These are phyloP conservation scores for Silene latifolia DNA, from an alignment of 148 eudicot genomes.

Conservation along the genomic window DNA sequence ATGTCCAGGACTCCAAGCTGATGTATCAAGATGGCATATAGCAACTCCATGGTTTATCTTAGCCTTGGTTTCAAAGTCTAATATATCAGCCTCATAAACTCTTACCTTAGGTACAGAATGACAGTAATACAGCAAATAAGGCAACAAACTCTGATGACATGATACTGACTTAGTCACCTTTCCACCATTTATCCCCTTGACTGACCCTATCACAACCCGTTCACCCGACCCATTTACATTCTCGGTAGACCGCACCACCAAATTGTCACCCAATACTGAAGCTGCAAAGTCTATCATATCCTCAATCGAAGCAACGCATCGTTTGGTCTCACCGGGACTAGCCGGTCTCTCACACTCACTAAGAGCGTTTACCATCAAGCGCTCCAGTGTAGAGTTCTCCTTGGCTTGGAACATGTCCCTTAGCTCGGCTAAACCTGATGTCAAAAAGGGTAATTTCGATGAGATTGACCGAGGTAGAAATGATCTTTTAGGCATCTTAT, in stretches of 20 bases:
- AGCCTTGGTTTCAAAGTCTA: constrained; percentile 43
- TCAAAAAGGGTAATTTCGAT: constrained; percentile 65
- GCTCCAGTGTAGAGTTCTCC: constrained; percentile 42
- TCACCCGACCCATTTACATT: constrained; percentile 55
- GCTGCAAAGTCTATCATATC: constrained; percentile 85
- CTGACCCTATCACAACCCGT: constrained; percentile 58
- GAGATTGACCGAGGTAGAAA: constrained; percentile 69
- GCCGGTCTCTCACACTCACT: constrained; percentile 69
- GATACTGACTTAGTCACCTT: constrained; percentile 75
- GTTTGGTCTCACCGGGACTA: constrained; percentile 72
- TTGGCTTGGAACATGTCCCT: constrained; percentile 39
- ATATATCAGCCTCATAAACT: constrained; percentile 67
- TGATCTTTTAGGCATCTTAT: constrained; percentile 78
- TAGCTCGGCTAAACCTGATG: constrained; percentile 24
- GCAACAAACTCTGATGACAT: constrained; percentile 89
- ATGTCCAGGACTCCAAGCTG: constrained; percentile 75
- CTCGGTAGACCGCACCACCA: constrained; percentile 56
- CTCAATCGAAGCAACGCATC: constrained; percentile 67
- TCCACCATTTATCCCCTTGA: constrained; percentile 66
- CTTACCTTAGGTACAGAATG: constrained; percentile 94
- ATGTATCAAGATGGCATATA: constrained; percentile 83
- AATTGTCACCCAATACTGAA: constrained; percentile 54
- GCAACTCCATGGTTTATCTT: constrained; percentile 71
- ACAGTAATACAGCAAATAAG: constrained; percentile 79
- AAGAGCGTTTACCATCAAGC: constrained; percentile 41